Conservation (phyloP, 208 protist species). For the Kentomonas sorsogonicus region DNA sequence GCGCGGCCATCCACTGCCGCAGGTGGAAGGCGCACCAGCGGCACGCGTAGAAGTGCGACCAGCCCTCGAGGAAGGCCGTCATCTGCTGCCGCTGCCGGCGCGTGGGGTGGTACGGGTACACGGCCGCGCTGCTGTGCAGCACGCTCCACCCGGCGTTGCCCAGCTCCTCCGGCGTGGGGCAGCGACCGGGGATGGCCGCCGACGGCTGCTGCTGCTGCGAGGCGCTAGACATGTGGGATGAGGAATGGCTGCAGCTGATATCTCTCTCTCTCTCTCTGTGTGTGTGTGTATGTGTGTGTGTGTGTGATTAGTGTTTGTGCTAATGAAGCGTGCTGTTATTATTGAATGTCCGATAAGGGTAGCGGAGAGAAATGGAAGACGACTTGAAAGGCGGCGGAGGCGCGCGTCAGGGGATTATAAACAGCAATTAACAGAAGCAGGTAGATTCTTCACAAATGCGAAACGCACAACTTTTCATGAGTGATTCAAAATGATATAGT, state of each 20-base stretch:
- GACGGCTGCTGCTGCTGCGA: no score
- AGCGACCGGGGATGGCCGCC: slow-evolving; percentile 45
- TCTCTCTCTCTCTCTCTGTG: background rate
- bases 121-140: slow-evolving; percentile 77
- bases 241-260: background rate
- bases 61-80: slow-evolving; percentile 67
- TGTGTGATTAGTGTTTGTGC: background rate
- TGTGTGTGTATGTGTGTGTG: slow-evolving; percentile 5
- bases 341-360: no score
- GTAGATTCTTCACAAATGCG: no score
- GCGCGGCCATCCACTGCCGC: slow-evolving; percentile 52
- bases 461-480: no score
- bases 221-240: no score
- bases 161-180: slow-evolving; percentile 57
- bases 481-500: no score
- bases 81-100: slow-evolving; percentile 59
- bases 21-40: slow-evolving; percentile 86
- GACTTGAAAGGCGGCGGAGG: no score
- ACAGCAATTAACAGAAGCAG: no score
- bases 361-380: no score
- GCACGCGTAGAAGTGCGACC: slow-evolving; percentile 82
- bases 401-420: no score
- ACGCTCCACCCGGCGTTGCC: slow-evolving; percentile 82
- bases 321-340: no score
- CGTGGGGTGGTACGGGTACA: slow-evolving; percentile 74